phyloP scores from a whole-genome alignment of 2,329 filamentous ascomycete genomes.

The Fusarium sublunatum region DNA sequence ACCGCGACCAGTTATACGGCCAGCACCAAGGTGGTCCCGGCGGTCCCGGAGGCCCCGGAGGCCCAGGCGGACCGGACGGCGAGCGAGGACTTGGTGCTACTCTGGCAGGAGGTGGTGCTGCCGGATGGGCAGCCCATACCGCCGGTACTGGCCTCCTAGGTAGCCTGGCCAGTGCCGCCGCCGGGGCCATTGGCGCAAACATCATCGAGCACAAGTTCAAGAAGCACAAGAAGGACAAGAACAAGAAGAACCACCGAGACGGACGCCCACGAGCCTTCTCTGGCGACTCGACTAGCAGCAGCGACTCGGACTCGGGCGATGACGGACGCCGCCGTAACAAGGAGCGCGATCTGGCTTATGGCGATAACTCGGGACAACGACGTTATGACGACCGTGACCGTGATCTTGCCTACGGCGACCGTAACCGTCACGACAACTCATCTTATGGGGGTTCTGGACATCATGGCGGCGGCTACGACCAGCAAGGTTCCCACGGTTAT shows the following conservation, averaged over 20 bases:
- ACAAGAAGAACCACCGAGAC: constrained; percentile 41
- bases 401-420: too few relatives aligned
- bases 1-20: constrained; percentile 17
- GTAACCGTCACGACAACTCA: too few relatives aligned
- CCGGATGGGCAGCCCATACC: constrained; percentile 62
- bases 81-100: constrained; percentile 65
- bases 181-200: constrained; percentile 63
- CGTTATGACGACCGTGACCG: neutral
- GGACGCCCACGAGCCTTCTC: constrained; percentile 32
- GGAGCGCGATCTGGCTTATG: constrained; percentile 24
- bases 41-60: constrained; percentile 21
- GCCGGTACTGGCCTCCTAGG: constrained; percentile 62
- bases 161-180: constrained; percentile 60
- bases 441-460: neutral
- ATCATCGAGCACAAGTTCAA: constrained; percentile 55
- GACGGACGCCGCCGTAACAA: constrained; percentile 31
- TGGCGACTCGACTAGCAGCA: constrained; percentile 43
- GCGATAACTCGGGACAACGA: neutral
- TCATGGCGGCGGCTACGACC: neutral
- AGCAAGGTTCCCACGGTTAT: constrained; percentile 6
- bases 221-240: constrained; percentile 46
- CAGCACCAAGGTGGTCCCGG: constrained; percentile 35
- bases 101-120: constrained; percentile 60
- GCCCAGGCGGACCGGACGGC: constrained; percentile 42
- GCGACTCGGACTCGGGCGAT: constrained; percentile 42